These are phyloP conservation scores for Penicillium sp. DNA, from an alignment of 2,329 filamentous ascomycete species.

Conservation along the genomic window DNA sequence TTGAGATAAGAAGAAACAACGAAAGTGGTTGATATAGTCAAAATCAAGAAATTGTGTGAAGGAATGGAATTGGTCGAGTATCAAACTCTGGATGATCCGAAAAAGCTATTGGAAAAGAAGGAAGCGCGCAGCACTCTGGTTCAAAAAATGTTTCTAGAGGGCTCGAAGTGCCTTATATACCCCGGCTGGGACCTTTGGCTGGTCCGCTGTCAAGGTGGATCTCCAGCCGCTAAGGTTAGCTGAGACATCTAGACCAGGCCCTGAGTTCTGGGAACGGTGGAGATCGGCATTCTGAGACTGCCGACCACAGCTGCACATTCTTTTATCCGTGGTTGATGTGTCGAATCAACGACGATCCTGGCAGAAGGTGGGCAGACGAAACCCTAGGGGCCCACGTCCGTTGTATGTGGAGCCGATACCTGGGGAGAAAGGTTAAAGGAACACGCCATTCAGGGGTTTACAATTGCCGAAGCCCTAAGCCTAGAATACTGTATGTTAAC, in stretches of 20 bases:
- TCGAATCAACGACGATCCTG: slow-evolving; percentile 9
- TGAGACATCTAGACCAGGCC: slow-evolving; percentile 11
- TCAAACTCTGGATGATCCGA: slow-evolving; percentile 13
- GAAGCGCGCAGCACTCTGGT: slow-evolving; percentile 29
- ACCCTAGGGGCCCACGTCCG: not conserved
- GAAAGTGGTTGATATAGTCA: not conserved
- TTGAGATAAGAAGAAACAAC: slow-evolving; percentile 1
- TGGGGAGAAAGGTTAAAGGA: not conserved
- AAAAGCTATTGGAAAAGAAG: slow-evolving; percentile 15
- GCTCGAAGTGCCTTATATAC: slow-evolving; percentile 15
- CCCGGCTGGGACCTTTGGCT: not conserved
- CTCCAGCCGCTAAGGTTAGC: slow-evolving; percentile 1
- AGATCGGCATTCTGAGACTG: slow-evolving; percentile 10
- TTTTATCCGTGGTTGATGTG: not conserved
- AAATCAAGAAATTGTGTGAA: not conserved
- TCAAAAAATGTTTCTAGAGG: slow-evolving; percentile 10
- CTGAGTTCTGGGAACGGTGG: slow-evolving; percentile 1
- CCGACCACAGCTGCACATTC: not conserved
- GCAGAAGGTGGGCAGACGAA: not conserved
- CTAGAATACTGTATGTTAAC: not conserved
- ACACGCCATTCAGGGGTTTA: slow-evolving; percentile 3
- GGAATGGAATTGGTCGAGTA: slow-evolving; percentile 16
- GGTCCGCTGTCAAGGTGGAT: not conserved
- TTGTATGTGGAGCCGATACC: slow-evolving; percentile 5
- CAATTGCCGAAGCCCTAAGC: slow-evolving; percentile 3